These are phyloP conservation scores for Papiliotrema flavescens DNA, from an alignment of 1,284 basidiomycete genomes.

Conservation along the genomic window DNA sequence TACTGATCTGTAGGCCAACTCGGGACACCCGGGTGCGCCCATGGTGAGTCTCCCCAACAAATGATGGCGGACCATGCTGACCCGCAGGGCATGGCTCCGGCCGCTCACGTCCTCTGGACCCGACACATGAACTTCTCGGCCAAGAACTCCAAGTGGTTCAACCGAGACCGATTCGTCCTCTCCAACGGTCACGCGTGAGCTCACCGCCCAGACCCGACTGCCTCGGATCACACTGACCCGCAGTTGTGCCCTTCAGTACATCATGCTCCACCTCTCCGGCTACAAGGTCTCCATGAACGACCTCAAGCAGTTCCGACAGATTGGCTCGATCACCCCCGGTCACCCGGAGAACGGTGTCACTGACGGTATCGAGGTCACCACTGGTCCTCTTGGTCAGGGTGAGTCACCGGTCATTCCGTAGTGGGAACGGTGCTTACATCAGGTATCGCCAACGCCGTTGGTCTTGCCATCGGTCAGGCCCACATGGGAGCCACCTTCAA, in stretches of 20 bases:
- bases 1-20: constrained; percentile 65
- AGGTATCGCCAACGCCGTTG: constrained; percentile 80
- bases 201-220: constrained; percentile 21
- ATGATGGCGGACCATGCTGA: neutral
- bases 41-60: constrained; percentile 54
- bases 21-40: constrained; percentile 87
- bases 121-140: constrained; percentile 80
- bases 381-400: constrained; percentile 92
- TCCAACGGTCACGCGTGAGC: constrained; percentile 51
- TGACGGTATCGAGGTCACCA: constrained; percentile 92
- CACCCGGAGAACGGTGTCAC: constrained; percentile 87
- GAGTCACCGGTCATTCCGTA: constrained; percentile 3
- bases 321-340: constrained; percentile 84
- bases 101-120: constrained; percentile 80
- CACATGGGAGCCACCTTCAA: constrained; percentile 87
- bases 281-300: constrained; percentile 55
- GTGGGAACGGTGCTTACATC: constrained; percentile 1
- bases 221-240: neutral
- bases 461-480: constrained; percentile 87
- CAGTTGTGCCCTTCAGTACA: constrained; percentile 64
- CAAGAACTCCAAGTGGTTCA: constrained; percentile 84
- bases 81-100: constrained; percentile 68
- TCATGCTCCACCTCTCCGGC: constrained; percentile 50
- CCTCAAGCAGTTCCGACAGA: constrained; percentile 57
- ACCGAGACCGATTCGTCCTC: constrained; percentile 63